A percentile compares a stretch with the other conserved stretches of the same genome.
phyloP scores from a whole-genome alignment of 164 flowering plant species.

The Nymphaea colorata region DNA sequence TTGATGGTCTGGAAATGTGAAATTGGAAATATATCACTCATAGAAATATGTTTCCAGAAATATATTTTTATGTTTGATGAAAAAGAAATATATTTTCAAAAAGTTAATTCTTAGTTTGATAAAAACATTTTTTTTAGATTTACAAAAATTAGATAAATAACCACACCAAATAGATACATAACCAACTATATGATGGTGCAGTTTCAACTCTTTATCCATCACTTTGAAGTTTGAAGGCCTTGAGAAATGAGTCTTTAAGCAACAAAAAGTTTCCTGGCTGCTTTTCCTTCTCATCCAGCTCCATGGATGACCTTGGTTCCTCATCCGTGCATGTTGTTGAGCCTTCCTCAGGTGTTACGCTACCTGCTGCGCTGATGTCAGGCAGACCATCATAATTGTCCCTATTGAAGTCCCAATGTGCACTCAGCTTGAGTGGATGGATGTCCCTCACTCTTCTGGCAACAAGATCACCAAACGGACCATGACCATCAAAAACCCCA shows the following conservation, averaged over 20 bases:
- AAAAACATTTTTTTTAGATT: too few species aligned
- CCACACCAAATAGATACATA: too few species aligned
- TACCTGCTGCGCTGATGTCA: slow-evolving; percentile 38
- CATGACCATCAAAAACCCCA: slow-evolving; percentile 99
- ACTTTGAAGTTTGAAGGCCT: slow-evolving; percentile 82
- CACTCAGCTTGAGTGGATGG: slow-evolving; percentile 74
- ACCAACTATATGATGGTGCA: too few species aligned
- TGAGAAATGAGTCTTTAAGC: slow-evolving; percentile 73
- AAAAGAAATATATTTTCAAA: too few species aligned
- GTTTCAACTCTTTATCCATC: slow-evolving; percentile 82
- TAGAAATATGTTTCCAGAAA: too few species aligned
- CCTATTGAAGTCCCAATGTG: slow-evolving; percentile 74
- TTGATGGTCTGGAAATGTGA: too few species aligned
- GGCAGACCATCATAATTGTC: slow-evolving; percentile 38
- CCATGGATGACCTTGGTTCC: slow-evolving; percentile 39
- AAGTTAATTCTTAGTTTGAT: too few species aligned
- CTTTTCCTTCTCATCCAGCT: slow-evolving; percentile 47
- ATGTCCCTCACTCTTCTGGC: slow-evolving; percentile 90
- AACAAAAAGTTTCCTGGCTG: slow-evolving; percentile 48
- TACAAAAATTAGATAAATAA: too few species aligned
- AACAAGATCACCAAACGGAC: slow-evolving; percentile 95
- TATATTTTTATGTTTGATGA: too few species aligned
- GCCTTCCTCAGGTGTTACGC: slow-evolving; percentile 52
- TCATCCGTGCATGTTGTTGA: slow-evolving; percentile 42
- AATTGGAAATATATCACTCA: too few species aligned